Conservation (phyloP, 2,329 filamentous ascomycete genomes). For the Pestalotiopsis sp. region DNA sequence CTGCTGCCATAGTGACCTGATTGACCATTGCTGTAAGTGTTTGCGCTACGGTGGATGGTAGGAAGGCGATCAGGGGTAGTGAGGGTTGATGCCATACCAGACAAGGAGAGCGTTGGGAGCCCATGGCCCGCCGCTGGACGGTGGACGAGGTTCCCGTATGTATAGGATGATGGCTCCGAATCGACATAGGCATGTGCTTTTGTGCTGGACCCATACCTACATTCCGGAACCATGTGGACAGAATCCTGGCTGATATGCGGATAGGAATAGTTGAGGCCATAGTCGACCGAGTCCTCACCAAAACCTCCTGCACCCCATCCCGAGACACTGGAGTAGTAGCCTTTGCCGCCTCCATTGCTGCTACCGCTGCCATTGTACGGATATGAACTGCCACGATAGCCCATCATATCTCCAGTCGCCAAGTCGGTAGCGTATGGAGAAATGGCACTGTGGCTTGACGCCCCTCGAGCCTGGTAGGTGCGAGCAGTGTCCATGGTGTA, state of each 20-base stretch:
- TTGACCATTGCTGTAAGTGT: conserved; percentile 29
- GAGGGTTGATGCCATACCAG: conserved; percentile 41
- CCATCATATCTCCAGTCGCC: conserved; percentile 31
- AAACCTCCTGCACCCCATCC: conserved; percentile 35
- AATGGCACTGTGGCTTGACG: conserved; percentile 29
- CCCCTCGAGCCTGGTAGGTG: conserved; percentile 31
- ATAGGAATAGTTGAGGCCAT: conserved; percentile 34
- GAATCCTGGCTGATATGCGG: conserved; percentile 36
- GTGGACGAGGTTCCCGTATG: conserved; percentile 38
- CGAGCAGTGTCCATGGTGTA: conserved; percentile 39
- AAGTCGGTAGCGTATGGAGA: conserved; percentile 36
- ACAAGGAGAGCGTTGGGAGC: conserved; percentile 40
- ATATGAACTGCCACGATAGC: conserved; percentile 35
- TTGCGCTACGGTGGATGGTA: conserved; percentile 33
- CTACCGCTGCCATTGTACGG: conserved; percentile 22
- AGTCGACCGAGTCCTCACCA: conserved; percentile 38
- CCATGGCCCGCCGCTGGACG: conserved; percentile 34
- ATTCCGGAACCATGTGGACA: conserved; percentile 31
- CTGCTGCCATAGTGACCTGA: conserved; percentile 23
- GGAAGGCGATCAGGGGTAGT: conserved; percentile 36
- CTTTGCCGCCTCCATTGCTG: conserved; percentile 17
- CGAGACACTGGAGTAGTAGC: conserved; percentile 38
- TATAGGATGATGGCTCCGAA: conserved; percentile 30
- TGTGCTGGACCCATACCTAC: conserved; percentile 28
- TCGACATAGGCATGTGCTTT: conserved; percentile 36